Evolutionary conservation across 495 filamentous ascomycete genomes (phyloP).

Genomic region (Clavariopsis aquatica): DNA sequence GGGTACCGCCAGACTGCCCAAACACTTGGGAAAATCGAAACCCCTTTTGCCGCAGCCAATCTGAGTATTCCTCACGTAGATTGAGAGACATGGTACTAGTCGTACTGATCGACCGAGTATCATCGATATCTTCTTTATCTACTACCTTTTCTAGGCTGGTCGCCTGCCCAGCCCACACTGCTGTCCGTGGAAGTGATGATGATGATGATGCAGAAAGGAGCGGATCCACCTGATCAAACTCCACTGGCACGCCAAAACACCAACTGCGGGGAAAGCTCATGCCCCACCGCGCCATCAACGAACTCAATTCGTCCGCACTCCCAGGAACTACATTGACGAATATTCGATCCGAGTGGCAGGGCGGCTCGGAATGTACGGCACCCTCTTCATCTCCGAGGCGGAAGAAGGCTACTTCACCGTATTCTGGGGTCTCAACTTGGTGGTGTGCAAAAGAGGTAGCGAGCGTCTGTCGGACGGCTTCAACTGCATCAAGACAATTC

Average conservation of each 20-base stretch:
- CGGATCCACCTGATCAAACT: too few species aligned
- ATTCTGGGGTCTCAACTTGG: constrained; percentile 43
- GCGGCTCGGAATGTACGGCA: constrained; percentile 30
- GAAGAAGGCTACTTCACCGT: constrained; percentile 47
- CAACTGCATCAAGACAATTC: constrained; percentile 20
- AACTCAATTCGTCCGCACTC: constrained; percentile 40
- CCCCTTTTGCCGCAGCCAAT: constrained; percentile 19
- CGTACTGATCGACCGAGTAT: background rate
- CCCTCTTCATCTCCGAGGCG: constrained; percentile 51
- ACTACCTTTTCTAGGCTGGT: too few species aligned
- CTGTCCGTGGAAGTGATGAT: too few species aligned
- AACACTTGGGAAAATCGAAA: constrained; percentile 13
- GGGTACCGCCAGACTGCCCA: constrained; percentile 7
- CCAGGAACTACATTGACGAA: constrained; percentile 41
- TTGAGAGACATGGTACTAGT: constrained; percentile 21
- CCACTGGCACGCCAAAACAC: constrained; percentile 50
- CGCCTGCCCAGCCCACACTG: too few species aligned
- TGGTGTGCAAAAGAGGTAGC: constrained; percentile 34
- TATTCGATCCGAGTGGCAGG: constrained; percentile 5
- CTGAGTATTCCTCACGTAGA: constrained; percentile 13
- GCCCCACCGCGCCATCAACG: constrained; percentile 49
- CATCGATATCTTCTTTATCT: too few species aligned
- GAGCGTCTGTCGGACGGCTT: constrained; percentile 18
- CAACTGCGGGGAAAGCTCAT: constrained; percentile 51
- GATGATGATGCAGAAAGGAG: too few species aligned